Conservation (phyloP, 83 land plant species). For the Diphasiastrum complanatum region DNA sequence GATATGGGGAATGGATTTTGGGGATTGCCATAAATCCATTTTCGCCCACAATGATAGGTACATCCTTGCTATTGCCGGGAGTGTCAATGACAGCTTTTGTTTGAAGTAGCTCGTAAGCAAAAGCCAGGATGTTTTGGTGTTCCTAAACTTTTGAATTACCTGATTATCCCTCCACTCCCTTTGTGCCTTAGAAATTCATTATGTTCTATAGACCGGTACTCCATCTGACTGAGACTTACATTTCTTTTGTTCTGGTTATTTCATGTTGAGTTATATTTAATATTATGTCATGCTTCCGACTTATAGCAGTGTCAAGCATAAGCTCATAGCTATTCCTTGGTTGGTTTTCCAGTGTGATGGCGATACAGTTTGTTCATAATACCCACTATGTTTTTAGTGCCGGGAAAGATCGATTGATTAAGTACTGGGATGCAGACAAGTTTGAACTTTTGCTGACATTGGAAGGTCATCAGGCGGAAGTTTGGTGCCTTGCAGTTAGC, state of each 20-base stretch:
- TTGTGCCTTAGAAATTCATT: too few relatives aligned
- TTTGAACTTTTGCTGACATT: constrained; percentile 93
- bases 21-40: constrained; percentile 93
- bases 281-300: background rate
- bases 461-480: constrained; percentile 91
- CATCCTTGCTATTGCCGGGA: background rate
- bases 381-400: constrained; percentile 94
- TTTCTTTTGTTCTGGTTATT: too few relatives aligned
- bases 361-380: constrained; percentile 86
- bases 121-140: too few relatives aligned
- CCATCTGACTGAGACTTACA: too few relatives aligned
- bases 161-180: too few relatives aligned
- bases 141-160: too few relatives aligned
- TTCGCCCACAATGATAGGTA: constrained; percentile 98
- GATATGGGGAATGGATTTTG: constrained; percentile 99
- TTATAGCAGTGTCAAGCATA: background rate
- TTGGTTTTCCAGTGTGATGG: constrained; percentile 82
- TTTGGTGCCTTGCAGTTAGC: constrained; percentile 91
- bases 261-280: too few relatives aligned
- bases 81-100: background rate
- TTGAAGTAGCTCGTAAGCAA: too few relatives aligned
- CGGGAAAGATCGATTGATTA: constrained; percentile 87
- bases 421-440: constrained; percentile 99
- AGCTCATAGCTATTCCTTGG: too few relatives aligned
- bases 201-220: too few relatives aligned